Evolutionary conservation across 345 rosid species (phyloP).

Genomic region (Nephelium lappaceum): DNA sequence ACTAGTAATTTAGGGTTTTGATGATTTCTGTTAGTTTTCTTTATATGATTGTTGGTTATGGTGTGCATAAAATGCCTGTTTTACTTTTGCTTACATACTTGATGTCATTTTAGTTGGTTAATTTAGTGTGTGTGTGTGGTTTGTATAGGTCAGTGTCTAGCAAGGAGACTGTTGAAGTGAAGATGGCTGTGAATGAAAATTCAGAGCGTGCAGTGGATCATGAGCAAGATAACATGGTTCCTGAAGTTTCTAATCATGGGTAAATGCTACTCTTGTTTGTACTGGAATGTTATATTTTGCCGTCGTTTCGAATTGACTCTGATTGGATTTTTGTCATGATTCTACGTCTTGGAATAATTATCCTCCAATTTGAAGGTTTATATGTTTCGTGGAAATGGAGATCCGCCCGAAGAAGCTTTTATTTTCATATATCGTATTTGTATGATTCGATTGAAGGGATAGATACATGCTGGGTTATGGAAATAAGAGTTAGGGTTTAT

Average conservation of each 20-base stretch:
- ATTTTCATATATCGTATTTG: neutral
- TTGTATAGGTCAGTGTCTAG: neutral
- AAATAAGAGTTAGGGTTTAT: conserved; percentile 5
- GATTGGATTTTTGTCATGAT: neutral
- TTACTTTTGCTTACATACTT: neutral
- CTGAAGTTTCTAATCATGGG: conserved; percentile 9
- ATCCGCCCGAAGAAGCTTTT: neutral
- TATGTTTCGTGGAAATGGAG: neutral
- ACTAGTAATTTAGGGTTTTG: conserved; percentile 1
- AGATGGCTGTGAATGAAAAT: conserved; percentile 1
- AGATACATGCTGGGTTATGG: neutral
- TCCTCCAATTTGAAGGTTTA: neutral
- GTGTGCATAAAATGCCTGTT: neutral
- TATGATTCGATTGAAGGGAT: neutral
- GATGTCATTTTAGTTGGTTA: conserved; percentile 5
- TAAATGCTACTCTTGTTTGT: neutral
- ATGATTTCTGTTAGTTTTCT: neutral
- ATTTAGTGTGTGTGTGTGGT: neutral
- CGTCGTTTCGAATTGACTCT: neutral
- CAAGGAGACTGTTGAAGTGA: neutral
- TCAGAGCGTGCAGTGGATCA: neutral
- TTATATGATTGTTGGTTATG: neutral
- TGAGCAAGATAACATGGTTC: neutral
- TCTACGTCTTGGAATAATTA: neutral
- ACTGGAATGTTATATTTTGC: neutral